Percentiles rank a stretch among this genome's conserved stretches.
Evolutionary conservation across 768 basidiomycete species (phyloP).

Genomic region (Tricholoma terreum): DNA sequence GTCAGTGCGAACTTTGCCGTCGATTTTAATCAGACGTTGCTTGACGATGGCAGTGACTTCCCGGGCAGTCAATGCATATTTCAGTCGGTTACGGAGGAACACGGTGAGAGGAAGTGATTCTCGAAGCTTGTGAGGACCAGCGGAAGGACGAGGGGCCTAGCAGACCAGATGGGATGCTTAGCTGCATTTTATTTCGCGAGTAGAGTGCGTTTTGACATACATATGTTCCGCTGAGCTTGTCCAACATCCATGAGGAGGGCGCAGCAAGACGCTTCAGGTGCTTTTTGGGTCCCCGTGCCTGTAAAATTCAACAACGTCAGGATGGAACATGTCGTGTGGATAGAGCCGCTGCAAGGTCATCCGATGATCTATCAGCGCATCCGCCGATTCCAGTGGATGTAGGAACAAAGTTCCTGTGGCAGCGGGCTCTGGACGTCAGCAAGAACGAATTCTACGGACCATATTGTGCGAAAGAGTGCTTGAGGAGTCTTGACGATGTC

Average conservation of each 20-base stretch:
- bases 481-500: slow-evolving; percentile 45
- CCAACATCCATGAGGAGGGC: slow-evolving; percentile 99
- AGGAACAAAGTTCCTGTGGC: slow-evolving; percentile 17
- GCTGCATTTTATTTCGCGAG: background rate
- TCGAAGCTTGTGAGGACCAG: slow-evolving; percentile 98
- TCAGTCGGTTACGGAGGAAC: slow-evolving; percentile 98
- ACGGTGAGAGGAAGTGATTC: slow-evolving; percentile 96
- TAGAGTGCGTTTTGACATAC: slow-evolving; percentile 44
- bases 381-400: slow-evolving; percentile 29
- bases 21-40: slow-evolving; percentile 97
- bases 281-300: slow-evolving; percentile 99
- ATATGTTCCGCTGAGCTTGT: slow-evolving; percentile 95
- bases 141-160: slow-evolving; percentile 93
- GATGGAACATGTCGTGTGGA: slow-evolving; percentile 8
- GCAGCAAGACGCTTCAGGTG: slow-evolving; percentile 97
- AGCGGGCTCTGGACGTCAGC: slow-evolving; percentile 20
- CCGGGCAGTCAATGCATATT: slow-evolving; percentile 96
- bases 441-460: slow-evolving; percentile 36
- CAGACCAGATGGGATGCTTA: slow-evolving; percentile 9
- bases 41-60: slow-evolving; percentile 95
- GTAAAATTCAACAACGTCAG: slow-evolving; percentile 25
- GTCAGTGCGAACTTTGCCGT: slow-evolving; percentile 98
- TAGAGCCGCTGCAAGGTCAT: slow-evolving; percentile 34
- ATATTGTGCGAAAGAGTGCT: slow-evolving; percentile 42
- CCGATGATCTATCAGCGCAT: slow-evolving; percentile 32